Evolutionary conservation across 768 basidiomycete species (phyloP).

Genomic region (Termitomyces sp.): DNA sequence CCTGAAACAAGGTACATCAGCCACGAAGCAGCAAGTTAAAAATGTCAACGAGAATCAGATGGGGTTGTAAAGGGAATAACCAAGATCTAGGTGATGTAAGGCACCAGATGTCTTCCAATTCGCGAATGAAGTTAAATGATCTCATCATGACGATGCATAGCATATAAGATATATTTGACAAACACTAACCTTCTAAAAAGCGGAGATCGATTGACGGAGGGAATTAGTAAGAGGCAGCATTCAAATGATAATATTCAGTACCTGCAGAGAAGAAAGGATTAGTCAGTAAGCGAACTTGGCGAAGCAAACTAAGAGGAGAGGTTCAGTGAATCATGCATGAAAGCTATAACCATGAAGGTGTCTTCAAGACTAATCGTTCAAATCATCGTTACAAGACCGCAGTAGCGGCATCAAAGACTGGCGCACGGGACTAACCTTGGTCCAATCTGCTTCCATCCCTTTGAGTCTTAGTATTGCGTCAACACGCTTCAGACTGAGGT

Average conservation of each 20-base stretch:
- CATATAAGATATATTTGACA: not conserved
- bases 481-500: conserved; percentile 71
- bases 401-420: conserved; percentile 12
- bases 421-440: conserved; percentile 49
- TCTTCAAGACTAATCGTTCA: conserved; percentile 96
- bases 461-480: conserved; percentile 83
- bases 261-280: conserved; percentile 11
- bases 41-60: conserved; percentile 41
- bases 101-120: conserved; percentile 53
- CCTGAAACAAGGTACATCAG: conserved; percentile 30
- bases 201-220: not conserved
- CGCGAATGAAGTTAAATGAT: conserved; percentile 60
- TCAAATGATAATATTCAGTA: conserved; percentile 8
- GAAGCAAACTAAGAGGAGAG: not conserved
- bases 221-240: conserved; percentile 12
- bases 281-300: conserved; percentile 7
- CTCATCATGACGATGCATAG: conserved; percentile 40
- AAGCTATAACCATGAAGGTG: conserved; percentile 20
- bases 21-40: not conserved
- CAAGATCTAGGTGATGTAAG: conserved; percentile 59
- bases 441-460: conserved; percentile 66
- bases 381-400: conserved; percentile 40
- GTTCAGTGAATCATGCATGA: not conserved
- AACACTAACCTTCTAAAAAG: conserved; percentile 34
- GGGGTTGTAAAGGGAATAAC: conserved; percentile 67